Conservation (phyloP, 331 rosid genomes). For the Acacia pycnantha region DNA sequence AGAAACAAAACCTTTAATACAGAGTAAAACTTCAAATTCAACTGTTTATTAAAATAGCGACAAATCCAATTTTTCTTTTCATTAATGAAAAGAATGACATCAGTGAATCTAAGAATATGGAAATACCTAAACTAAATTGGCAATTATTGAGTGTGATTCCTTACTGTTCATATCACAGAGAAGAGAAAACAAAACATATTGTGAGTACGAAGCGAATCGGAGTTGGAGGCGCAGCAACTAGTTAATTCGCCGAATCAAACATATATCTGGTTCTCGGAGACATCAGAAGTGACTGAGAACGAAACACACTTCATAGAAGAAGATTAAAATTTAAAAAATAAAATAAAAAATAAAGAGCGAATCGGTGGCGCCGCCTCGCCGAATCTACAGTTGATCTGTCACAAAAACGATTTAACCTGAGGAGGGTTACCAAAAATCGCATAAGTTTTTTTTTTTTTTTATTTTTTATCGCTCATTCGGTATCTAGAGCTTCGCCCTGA, state of each 20-base stretch:
- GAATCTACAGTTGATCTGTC: neutral
- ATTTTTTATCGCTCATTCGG: no score
- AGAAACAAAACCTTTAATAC: neutral
- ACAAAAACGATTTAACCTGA: neutral
- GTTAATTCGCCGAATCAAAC: neutral
- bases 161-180: neutral
- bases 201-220: neutral
- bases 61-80: neutral
- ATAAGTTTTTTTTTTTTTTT: no score
- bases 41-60: neutral
- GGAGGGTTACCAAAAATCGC: neutral
- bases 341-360: neutral
- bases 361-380: neutral
- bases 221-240: neutral
- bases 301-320: neutral
- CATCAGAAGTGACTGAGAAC: neutral
- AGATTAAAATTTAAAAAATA: neutral
- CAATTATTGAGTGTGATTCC: neutral
- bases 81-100: neutral
- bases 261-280: neutral
- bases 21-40: neutral
- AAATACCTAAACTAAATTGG: neutral
- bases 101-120: neutral
- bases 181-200: neutral
- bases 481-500: no score